Evolutionary conservation across 2,329 filamentous ascomycete genomes (phyloP).

Genomic region (Cercospora zeina): DNA sequence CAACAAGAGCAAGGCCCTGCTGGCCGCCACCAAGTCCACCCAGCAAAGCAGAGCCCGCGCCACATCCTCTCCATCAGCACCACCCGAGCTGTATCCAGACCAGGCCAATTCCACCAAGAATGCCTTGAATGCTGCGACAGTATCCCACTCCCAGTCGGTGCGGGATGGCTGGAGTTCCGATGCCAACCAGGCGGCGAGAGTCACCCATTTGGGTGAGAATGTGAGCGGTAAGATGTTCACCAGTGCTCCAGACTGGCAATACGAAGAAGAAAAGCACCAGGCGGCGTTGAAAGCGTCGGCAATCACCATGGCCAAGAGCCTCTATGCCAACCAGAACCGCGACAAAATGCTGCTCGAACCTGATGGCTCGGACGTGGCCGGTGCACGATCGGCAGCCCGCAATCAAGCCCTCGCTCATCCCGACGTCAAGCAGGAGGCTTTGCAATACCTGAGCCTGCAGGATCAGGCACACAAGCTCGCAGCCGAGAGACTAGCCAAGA

Average conservation of each 20-base stretch:
- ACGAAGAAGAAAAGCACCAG: conserved; percentile 70
- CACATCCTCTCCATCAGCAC: conserved; percentile 56
- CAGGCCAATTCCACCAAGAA: conserved; percentile 63
- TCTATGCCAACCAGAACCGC: conserved; percentile 67
- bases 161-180: conserved; percentile 51
- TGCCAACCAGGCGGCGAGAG: conserved; percentile 61
- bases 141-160: conserved; percentile 53
- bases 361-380: conserved; percentile 26
- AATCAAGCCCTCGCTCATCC: conserved; percentile 40
- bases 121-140: conserved; percentile 71
- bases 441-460: conserved; percentile 66
- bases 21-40: conserved; percentile 77
- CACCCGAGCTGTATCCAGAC: conserved; percentile 55
- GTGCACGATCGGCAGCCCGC: conserved; percentile 34
- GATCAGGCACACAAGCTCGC: conserved; percentile 85
- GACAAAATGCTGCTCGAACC: conserved; percentile 28
- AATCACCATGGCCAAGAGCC: conserved; percentile 83
- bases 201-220: conserved; percentile 67
- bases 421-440: conserved; percentile 56
- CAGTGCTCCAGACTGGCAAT: conserved; percentile 67
- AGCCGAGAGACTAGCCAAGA: conserved; percentile 75
- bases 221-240: conserved; percentile 69
- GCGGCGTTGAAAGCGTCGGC: conserved; percentile 79
- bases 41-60: conserved; percentile 61
- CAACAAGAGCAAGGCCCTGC: conserved; percentile 64